A percentile compares a stretch with the other conserved stretches of the same genome.
Conservation (phyloP, 805 yeast genomes). For the Candida pseudofarinosa region DNA sequence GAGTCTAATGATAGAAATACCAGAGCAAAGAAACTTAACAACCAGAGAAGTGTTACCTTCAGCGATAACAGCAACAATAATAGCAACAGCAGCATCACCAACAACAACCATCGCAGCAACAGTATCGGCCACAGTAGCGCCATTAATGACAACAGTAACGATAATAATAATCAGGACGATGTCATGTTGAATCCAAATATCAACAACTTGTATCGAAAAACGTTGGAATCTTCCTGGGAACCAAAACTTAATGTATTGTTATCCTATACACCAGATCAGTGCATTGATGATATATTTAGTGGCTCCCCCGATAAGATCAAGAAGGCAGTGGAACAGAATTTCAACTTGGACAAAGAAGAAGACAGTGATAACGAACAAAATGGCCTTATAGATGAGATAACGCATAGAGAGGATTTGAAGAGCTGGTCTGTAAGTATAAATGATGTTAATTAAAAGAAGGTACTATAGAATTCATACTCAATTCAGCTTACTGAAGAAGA, state of each 20-base stretch:
- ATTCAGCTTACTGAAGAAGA: not conserved
- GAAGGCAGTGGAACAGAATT: slow-evolving; percentile 3
- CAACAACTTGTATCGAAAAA: slow-evolving; percentile 46
- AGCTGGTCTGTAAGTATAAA: slow-evolving; percentile 25
- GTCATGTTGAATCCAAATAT: slow-evolving; percentile 47
- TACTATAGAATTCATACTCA: not conserved
- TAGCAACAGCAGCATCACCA: slow-evolving; percentile 1
- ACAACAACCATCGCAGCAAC: no score
- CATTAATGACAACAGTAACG: not conserved
- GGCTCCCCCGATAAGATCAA: slow-evolving; percentile 54
- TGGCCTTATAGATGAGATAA: slow-evolving; percentile 37
- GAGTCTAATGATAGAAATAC: slow-evolving; percentile 7
- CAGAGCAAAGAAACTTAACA: not conserved
- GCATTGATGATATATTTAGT: slow-evolving; percentile 69
- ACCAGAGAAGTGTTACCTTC: not conserved
- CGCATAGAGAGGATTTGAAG: slow-evolving; percentile 32
- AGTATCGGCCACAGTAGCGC: not conserved
- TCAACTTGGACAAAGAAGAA: slow-evolving; percentile 2
- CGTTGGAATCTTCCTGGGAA: slow-evolving; percentile 63
- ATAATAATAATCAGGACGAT: not conserved
- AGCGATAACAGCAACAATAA: not conserved
- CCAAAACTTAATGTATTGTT: slow-evolving; percentile 38
- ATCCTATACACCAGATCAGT: slow-evolving; percentile 63
- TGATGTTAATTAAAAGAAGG: not conserved
- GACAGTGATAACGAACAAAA: slow-evolving; percentile 22